Percentiles rank a stretch among this genome's conserved stretches.
These are phyloP conservation scores for Haplographium delicatum DNA, from an alignment of 495 filamentous ascomycete genomes.

Conservation along the genomic window DNA sequence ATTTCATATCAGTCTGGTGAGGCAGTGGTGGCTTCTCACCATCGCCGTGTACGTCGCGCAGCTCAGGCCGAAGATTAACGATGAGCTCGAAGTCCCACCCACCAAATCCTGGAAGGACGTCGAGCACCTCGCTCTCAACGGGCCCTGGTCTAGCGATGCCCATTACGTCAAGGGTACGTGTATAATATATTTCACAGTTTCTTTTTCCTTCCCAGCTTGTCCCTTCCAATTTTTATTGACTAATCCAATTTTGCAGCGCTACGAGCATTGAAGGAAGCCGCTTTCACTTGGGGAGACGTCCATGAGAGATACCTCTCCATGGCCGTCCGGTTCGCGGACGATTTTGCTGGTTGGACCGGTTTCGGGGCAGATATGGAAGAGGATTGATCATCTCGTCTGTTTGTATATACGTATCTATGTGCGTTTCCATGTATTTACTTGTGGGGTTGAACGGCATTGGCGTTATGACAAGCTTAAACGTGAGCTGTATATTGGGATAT, in stretches of 20 bases:
- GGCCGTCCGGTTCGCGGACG: slow-evolving; percentile 72
- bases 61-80: slow-evolving; percentile 62
- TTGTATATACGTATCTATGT: no score
- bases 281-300: slow-evolving; percentile 78
- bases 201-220: no score
- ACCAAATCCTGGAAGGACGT: slow-evolving; percentile 76
- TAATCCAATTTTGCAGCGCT: slow-evolving; percentile 43
- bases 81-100: slow-evolving; percentile 54
- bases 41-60: slow-evolving; percentile 72
- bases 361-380: slow-evolving; percentile 21
- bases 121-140: slow-evolving; percentile 59
- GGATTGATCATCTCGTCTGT: no score
- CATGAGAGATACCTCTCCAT: slow-evolving; percentile 71
- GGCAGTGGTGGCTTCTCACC: slow-evolving; percentile 85
- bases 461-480: no score
- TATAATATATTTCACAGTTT: neutral
- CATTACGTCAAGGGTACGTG: slow-evolving; percentile 70
- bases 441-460: no score
- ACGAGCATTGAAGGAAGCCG: slow-evolving; percentile 67
- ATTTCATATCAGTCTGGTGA: slow-evolving; percentile 66
- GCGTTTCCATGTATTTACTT: no score
- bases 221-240: slow-evolving; percentile 6
- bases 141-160: slow-evolving; percentile 60
- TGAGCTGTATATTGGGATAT: no score
- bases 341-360: slow-evolving; percentile 67